These are phyloP conservation scores for Grosmannia penicillata DNA, from an alignment of 2,329 filamentous ascomycete species.

Conservation along the genomic window DNA sequence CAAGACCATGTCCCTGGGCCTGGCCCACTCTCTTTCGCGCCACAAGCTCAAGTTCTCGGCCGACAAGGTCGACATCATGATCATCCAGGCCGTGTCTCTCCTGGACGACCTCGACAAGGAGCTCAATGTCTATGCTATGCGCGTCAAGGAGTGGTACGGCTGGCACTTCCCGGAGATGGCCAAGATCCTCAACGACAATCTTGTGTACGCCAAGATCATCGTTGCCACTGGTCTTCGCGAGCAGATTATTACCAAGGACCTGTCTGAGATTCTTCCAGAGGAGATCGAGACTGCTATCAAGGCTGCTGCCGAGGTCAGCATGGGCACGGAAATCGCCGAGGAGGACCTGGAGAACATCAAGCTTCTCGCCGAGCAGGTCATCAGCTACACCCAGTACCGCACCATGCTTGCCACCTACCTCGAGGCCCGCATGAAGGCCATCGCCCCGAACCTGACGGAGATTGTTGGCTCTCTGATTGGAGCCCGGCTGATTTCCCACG, in stretches of 20 bases:
- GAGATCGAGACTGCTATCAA: constrained; percentile 89
- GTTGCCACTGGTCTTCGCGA: constrained; percentile 79
- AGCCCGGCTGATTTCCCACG: constrained; percentile 85
- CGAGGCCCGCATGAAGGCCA: constrained; percentile 85
- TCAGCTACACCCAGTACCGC: constrained; percentile 83
- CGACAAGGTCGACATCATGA: constrained; percentile 99
- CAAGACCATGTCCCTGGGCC: constrained; percentile 87
- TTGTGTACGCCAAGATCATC: constrained; percentile 83
- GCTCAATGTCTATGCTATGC: constrained; percentile 96
- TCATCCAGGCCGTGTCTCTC: constrained; percentile 88
- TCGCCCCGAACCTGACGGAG: constrained; percentile 88
- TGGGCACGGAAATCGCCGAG: constrained; percentile 93
- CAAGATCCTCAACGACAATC: constrained; percentile 92
- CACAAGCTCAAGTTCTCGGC: constrained; percentile 98
- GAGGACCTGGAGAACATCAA: constrained; percentile 91
- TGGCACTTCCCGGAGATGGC: constrained; percentile 99
- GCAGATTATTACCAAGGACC: constrained; percentile 60
- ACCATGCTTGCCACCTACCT: constrained; percentile 79
- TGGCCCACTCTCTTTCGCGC: constrained; percentile 89
- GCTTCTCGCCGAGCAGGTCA: constrained; percentile 82
- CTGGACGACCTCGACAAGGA: constrained; percentile 97
- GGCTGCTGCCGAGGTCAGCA: constrained; percentile 87
- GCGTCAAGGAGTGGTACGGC: constrained; percentile 99
- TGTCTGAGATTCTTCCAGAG: constrained; percentile 84
- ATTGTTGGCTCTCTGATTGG: constrained; percentile 89